Evolutionary conservation across 1,139 yeast species (phyloP), one percentile per base, ranked within the genome.

Genomic region (Lodderomyces margitis): DNA sequence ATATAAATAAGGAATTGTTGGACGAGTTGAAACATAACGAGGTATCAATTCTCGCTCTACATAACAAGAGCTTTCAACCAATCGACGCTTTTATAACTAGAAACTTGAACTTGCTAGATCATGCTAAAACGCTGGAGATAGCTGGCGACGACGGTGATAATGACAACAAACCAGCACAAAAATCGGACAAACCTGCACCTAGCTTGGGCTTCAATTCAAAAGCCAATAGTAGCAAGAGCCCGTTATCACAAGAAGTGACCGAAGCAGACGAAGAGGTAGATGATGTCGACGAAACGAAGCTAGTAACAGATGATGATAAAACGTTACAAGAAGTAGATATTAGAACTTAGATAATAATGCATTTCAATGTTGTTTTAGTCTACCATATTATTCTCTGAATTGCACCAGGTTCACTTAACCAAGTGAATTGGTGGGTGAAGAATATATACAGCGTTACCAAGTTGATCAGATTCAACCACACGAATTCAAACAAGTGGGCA

Each of bases 321-420:
- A 36, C 41, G 4, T 37, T 46, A 15, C 40, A 45, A 28, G 47
- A 45, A 12, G 37, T 45, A 38, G 47, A 43, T 25, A 23, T 41
- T 41, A 21, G 30, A 25, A 34, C 36, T 28, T 25, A 37, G 37
- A 35, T 14, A 24, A 19, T 3, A 9, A 15, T 33, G 17, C 6
- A 36, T 30, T 24, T 21, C 11, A 5, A 7, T 8, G 15, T 28
- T 34, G 17, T 28, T 30, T 11, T 6, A 5, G n/a, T 3, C 63
- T 64, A 91, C 98, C 98, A 92, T 56, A 91, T 88, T 47, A 92
- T 87, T 52, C 97, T 75, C 62, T 89, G 96, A 12, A 73, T 57
- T 14, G 58, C 62, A 0, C 68, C 71, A 0, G 78, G 70, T 50
- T 84, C 84, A 46, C 75, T 70, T 2, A 59, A 64, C 98, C 97